These are phyloP conservation scores for Aspergillus terreus DNA, from an alignment of 2,329 filamentous ascomycete genomes.

Conservation along the genomic window DNA sequence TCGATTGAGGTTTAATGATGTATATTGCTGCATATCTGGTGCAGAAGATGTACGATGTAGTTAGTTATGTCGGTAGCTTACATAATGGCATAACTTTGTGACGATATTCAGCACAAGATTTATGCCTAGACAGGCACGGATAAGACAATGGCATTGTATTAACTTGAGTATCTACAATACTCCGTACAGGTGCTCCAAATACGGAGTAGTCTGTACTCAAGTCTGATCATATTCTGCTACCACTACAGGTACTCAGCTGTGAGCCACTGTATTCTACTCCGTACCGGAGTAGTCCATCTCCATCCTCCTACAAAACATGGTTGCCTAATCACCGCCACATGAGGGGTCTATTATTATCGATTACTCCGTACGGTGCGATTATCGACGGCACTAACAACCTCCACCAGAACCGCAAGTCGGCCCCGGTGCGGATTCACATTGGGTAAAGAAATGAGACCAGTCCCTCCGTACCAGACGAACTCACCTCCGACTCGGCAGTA, in stretches of 20 bases:
- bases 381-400: background rate
- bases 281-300: background rate
- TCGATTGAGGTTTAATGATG: background rate
- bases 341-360: background rate
- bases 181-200: no score
- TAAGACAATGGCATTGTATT: no score
- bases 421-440: background rate
- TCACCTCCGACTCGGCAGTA: background rate
- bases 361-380: background rate
- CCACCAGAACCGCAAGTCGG: background rate
- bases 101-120: no score
- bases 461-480: background rate
- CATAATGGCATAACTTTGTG: no score
- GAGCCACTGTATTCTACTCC: background rate
- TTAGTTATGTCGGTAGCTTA: no score
- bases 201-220: no score
- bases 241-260: no score
- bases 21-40: background rate
- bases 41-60: no score
- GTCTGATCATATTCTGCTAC: no score
- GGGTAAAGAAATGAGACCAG: slow-evolving; percentile 6
- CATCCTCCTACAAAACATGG: background rate
- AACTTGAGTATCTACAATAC: no score
- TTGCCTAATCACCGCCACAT: slow-evolving; percentile 6
- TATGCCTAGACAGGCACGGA: no score